Base-by-base conservation (phyloP, 352 stramenopile species). In the Phytophthora rubi region DNA sequence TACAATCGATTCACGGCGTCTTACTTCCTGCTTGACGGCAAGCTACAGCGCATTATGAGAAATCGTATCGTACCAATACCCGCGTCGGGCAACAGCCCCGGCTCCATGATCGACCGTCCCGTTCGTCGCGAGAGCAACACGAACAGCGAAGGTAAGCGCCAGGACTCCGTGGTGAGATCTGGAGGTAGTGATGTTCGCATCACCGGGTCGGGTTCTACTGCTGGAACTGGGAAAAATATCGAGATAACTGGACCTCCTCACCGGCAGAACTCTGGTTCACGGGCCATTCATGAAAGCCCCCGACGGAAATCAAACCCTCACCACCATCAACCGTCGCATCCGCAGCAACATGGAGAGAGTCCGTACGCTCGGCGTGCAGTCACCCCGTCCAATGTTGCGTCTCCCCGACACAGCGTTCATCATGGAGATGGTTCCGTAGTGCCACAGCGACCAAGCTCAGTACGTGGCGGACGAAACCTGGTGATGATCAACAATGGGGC, bases 1-100 rank as follows among this genome's bases (percentile, higher is more conserved):
- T 87, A 93, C 75, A 95, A 97, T 64, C 70, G 62, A 2, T 58
- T 88, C 47, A 97, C 90, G 0, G 79, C 90, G 2, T 81, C 86
- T 1, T 97, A 95, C 57, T 95, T 81, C 35, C 76, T 97, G 32
- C 68, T 97, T 4, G 80, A 88, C 67, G 83, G 68, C 32, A 91
- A 91, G 52, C 59, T 89, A 0, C 61, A 82, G 33, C 79, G 83
- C 0, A 54, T 79, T 28, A 68, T 81, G 75, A 83, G 79, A 44
- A 75, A 79, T 53, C 68, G 73, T 13, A 45, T 59, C 4, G 45
- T 59, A 4, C 32, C 58, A 33, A 52, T 64, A n/a, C 23, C 58
- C 3, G 30, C 57, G 23, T 16, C 45, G 10, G 48, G 47, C 9
- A 61, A 23, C 18, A 73, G 44, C 18, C 23, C 28, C 2, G 26